Percentiles rank a stretch among this genome's conserved stretches.
Conservation (phyloP, 768 basidiomycete genomes). For the Tricholomella constricta region DNA sequence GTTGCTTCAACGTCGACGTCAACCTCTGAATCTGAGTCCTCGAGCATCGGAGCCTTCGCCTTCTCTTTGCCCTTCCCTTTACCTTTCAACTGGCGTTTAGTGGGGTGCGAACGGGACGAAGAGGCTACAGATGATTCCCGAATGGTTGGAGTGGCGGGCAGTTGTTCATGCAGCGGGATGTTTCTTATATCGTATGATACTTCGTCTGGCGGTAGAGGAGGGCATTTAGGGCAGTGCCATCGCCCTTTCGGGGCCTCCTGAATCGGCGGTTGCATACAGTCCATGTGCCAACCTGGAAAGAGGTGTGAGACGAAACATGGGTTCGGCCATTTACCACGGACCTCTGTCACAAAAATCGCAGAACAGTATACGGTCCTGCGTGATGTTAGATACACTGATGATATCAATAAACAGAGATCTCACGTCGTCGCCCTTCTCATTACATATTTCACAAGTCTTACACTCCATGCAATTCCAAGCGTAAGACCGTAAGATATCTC, state of each 20-base stretch:
- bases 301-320: conserved; percentile 2
- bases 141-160: conserved; percentile 11
- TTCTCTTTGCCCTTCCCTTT: conserved; percentile 32
- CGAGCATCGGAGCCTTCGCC: conserved; percentile 33
- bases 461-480: conserved; percentile 90
- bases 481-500: conserved; percentile 66
- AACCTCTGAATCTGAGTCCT: conserved; percentile 38
- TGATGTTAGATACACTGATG: conserved; percentile 15
- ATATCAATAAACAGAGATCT: conserved; percentile 31
- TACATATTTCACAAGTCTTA: conserved; percentile 89
- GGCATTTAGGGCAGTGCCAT: conserved; percentile 77
- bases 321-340: conserved; percentile 28
- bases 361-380: conserved; percentile 77
- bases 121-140: conserved; percentile 48
- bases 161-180: conserved; percentile 6
- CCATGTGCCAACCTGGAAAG: conserved; percentile 78
- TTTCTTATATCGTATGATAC: conserved; percentile 1
- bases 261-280: conserved; percentile 76
- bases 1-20: conserved; percentile 27
- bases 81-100: conserved; percentile 10
- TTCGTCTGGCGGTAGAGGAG: conserved; percentile 30
- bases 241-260: conserved; percentile 69
- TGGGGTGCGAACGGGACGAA: conserved; percentile 31
- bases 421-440: conserved; percentile 87
- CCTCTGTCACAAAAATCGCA: conserved; percentile 96